Evolutionary conservation across 495 filamentous ascomycete genomes (phyloP).

Genomic region (Talaromyces liani): DNA sequence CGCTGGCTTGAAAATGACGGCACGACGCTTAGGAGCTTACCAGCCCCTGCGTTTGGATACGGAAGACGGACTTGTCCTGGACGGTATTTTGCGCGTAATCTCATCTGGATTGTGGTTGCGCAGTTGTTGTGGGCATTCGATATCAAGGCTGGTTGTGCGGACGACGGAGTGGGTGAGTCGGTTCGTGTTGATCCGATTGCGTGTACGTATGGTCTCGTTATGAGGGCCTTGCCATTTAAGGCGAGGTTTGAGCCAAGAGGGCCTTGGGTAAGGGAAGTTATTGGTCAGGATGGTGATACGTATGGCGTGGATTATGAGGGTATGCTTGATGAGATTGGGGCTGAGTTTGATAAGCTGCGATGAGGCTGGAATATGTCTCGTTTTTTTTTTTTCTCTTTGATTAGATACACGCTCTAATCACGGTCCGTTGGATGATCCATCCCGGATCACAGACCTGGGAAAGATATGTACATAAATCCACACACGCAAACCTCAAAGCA

Average conservation of each 20-base stretch:
- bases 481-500: background rate
- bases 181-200: slow-evolving; percentile 15
- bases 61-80: slow-evolving; percentile 25
- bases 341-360: slow-evolving; percentile 14
- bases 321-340: slow-evolving; percentile 24
- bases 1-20: slow-evolving; percentile 18
- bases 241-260: slow-evolving; percentile 17
- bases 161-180: slow-evolving; percentile 11
- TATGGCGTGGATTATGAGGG: slow-evolving; percentile 18
- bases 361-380: too few species aligned
- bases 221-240: slow-evolving; percentile 19
- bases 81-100: slow-evolving; percentile 18
- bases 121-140: slow-evolving; percentile 25
- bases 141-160: slow-evolving; percentile 15
- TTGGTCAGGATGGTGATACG: slow-evolving; percentile 12
- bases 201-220: slow-evolving; percentile 20
- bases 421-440: too few species aligned
- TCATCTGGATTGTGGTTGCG: slow-evolving; percentile 20
- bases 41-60: slow-evolving; percentile 19
- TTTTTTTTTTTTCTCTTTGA: too few species aligned
- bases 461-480: background rate
- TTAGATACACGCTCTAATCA: too few species aligned
- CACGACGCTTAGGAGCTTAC: slow-evolving; percentile 3
- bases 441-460: too few species aligned
- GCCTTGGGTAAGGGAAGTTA: slow-evolving; percentile 14